Evolutionary conservation across 2,329 filamentous ascomycete species (phyloP).

Genomic region (Scedosporium dehoogii): DNA sequence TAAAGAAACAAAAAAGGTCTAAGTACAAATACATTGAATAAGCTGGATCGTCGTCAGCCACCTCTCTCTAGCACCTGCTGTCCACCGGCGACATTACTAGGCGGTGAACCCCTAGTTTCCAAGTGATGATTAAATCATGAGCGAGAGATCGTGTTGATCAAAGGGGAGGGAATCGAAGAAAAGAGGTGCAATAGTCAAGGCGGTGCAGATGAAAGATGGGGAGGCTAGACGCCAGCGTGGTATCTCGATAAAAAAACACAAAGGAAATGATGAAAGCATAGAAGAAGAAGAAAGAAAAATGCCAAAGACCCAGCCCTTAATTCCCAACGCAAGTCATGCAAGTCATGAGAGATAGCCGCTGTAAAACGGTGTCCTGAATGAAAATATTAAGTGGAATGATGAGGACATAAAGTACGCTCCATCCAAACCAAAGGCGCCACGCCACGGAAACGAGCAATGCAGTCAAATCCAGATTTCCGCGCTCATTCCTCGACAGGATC

Average conservation of each 20-base stretch:
- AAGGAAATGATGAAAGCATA: not conserved
- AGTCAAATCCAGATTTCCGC: not conserved
- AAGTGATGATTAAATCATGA: not conserved
- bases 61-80: too few relatives aligned
- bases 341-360: not conserved
- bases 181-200: not conserved
- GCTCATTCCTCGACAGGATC: slow-evolving; percentile 32
- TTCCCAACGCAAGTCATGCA: not conserved
- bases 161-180: not conserved
- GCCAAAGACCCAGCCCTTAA: not conserved
- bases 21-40: too few relatives aligned
- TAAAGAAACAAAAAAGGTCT: too few relatives aligned
- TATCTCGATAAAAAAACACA: not conserved
- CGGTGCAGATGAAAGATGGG: not conserved
- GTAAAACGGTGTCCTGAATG: not conserved
- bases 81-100: too few relatives aligned
- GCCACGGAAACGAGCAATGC: not conserved
- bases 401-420: not conserved
- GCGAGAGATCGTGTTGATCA: not conserved
- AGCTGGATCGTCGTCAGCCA: too few relatives aligned
- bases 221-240: not conserved
- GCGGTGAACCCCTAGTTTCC: too few relatives aligned
- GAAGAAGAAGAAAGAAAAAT: not conserved
- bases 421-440: too few relatives aligned
- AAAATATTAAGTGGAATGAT: not conserved